Conservation (phyloP, 495 filamentous ascomycete genomes). For the Daldinia loculata region DNA sequence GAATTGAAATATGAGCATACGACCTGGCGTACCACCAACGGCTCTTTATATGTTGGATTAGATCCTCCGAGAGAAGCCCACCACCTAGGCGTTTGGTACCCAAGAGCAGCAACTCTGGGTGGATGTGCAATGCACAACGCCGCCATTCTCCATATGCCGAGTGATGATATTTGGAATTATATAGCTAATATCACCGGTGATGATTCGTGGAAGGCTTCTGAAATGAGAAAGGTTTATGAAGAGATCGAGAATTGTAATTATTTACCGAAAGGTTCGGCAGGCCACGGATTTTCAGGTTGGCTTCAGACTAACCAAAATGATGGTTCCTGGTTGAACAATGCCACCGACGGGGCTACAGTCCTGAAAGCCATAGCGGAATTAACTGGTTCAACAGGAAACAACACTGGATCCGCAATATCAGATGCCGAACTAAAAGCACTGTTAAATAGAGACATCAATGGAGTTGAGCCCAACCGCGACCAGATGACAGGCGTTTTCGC, state of each 20-base stretch:
- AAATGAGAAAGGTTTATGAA: constrained; percentile 50
- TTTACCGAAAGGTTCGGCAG: constrained; percentile 41
- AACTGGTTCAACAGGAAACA: constrained; percentile 38
- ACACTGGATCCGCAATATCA: constrained; percentile 27
- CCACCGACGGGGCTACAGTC: constrained; percentile 46
- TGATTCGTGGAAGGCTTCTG: constrained; percentile 47
- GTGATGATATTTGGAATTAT: constrained; percentile 46
- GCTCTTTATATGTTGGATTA: constrained; percentile 51
- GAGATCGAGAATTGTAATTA: constrained; percentile 54
- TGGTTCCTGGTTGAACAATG: constrained; percentile 47
- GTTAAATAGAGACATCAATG: constrained; percentile 45
- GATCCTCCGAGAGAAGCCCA: constrained; percentile 48
- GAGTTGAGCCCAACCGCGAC: constrained; percentile 42
- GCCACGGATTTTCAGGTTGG: constrained; percentile 54
- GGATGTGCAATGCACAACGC: constrained; percentile 47
- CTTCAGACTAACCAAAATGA: constrained; percentile 48
- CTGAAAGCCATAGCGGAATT: constrained; percentile 50
- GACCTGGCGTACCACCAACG: constrained; percentile 47
- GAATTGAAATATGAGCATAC: constrained; percentile 49
- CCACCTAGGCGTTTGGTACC: constrained; percentile 48
- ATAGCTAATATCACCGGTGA: constrained; percentile 52
- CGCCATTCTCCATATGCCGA: constrained; percentile 38
- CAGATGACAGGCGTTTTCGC: constrained; percentile 47
- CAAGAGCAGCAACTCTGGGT: constrained; percentile 45
- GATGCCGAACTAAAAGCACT: constrained; percentile 32